Base-by-base conservation (phyloP, 306 rosid species). In the Ammopiptanthus mongolicus region DNA sequence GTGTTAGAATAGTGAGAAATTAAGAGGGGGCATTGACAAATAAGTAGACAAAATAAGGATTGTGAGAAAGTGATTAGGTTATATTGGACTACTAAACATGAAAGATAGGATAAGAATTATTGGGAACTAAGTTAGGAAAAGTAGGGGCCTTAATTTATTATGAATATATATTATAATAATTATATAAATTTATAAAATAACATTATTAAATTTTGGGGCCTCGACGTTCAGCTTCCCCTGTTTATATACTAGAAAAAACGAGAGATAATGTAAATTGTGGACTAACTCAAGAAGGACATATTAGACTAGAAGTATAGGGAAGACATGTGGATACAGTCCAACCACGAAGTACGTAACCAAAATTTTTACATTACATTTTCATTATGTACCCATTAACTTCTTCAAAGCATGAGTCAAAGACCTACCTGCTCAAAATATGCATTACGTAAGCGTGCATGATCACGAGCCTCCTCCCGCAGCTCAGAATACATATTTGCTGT, bases 401-500 rank as follows among this genome's bases (percentile, higher is more conserved):
- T 59, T 33, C 22, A 58, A 17, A 28, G 42, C 50, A 59, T 48
- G 75, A 65, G 36, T 33, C 72, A 23, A 73, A 69, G 58, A 73
- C 86, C 82, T 78, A 90, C 98, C 98, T 94, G 98, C 77, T 94
- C 98, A 84, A 94, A 90, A 78, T 88, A 91, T 50, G 91, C 93
- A 87, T 94, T 94, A 11, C 98, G 97, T 28, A 94, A 42, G 41
- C 95, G 97, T 69, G 98, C 98, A 84, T 94, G 98, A 82, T 88
- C 98, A 31, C 97, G 95, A 70, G 98, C 98, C 88, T 91, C 98
- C 86, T 88, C 98, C 80, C 97, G 90, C 81, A 88, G 81, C 80
- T 94, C 96, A 77, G 98, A 86, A 84, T 91, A 94, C 93, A 94
- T 87, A 84, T 83, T 87, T 56, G 88, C 98, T 94, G 98, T 75